phyloP scores from a whole-genome alignment of 352 stramenopile genomes.

The Peronosclerospora sorghi region DNA sequence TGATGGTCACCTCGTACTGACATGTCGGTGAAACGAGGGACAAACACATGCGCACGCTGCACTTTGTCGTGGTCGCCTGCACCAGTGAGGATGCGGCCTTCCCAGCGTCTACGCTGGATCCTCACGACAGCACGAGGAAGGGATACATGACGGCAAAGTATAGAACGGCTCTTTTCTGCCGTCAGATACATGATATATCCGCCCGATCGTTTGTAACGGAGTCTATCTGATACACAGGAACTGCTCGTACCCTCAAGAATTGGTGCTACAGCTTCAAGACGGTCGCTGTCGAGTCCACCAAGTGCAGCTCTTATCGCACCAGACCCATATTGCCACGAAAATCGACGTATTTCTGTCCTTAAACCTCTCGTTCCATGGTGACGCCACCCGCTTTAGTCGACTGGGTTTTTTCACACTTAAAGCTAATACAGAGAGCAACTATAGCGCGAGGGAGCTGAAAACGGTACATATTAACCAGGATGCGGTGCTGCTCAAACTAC shows the following conservation, averaged over 20 bases:
- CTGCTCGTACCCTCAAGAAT: slow-evolving; percentile 89
- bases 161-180: neutral
- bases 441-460: slow-evolving; percentile 88
- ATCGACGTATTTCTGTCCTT: slow-evolving; percentile 87
- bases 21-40: slow-evolving; percentile 8
- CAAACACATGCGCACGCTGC: slow-evolving; percentile 64
- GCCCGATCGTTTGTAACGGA: neutral
- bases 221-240: slow-evolving; percentile 34
- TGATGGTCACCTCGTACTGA: slow-evolving; percentile 9
- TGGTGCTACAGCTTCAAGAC: slow-evolving; percentile 75
- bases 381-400: slow-evolving; percentile 52
- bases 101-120: slow-evolving; percentile 75
- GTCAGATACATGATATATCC: neutral
- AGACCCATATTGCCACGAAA: slow-evolving; percentile 88
- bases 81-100: slow-evolving; percentile 84
- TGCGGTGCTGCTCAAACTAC: slow-evolving; percentile 75
- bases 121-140: slow-evolving; percentile 44
- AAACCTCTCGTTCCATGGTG: slow-evolving; percentile 17
- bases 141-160: slow-evolving; percentile 78
- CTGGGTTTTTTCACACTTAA: slow-evolving; percentile 82
- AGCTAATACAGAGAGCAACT: slow-evolving; percentile 72
- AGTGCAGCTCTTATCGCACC: slow-evolving; percentile 86
- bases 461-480: slow-evolving; percentile 85
- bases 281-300: slow-evolving; percentile 64
- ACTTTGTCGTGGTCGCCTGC: slow-evolving; percentile 73